Evolutionary conservation across 176 grass and related monocot species (phyloP).

Genomic region (Lolium multiflorum): DNA sequence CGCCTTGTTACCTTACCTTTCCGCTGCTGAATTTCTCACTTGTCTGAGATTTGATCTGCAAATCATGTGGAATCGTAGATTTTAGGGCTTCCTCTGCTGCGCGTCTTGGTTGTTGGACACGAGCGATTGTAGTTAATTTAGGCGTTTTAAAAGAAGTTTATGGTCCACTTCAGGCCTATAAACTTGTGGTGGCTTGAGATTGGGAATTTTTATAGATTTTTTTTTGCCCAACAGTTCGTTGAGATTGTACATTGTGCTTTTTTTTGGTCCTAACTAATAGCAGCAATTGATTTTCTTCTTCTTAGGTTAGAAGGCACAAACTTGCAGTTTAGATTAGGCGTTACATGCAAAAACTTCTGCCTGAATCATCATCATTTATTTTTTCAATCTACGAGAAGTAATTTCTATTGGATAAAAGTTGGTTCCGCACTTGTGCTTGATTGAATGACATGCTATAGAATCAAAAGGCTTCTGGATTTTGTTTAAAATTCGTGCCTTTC

Average conservation of each 20-base stretch:
- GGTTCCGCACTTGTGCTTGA: background rate
- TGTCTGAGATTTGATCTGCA: background rate
- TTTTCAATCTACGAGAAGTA: too few species aligned
- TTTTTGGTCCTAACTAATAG: background rate
- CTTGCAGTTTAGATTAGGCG: background rate
- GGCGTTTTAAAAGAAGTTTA: background rate
- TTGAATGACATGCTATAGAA: background rate
- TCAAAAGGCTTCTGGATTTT: background rate
- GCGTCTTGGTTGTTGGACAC: background rate
- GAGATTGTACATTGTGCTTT: slow-evolving; percentile 11
- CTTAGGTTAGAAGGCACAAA: background rate
- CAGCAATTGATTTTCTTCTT: background rate
- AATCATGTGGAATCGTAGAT: background rate
- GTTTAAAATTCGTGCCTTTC: background rate
- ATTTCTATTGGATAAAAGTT: background rate
- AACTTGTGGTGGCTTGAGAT: background rate
- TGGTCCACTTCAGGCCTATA: background rate
- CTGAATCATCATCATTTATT: background rate
- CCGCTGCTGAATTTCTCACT: background rate
- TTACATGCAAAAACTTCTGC: background rate
- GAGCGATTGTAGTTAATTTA: background rate
- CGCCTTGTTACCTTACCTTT: background rate
- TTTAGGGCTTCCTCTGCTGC: background rate
- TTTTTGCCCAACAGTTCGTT: background rate
- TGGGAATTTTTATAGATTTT: background rate